A percentile compares a stretch with the other conserved stretches of the same genome.
These are phyloP conservation scores for Phytophthora quininea DNA, from an alignment of 352 stramenopile species.

Conservation along the genomic window DNA sequence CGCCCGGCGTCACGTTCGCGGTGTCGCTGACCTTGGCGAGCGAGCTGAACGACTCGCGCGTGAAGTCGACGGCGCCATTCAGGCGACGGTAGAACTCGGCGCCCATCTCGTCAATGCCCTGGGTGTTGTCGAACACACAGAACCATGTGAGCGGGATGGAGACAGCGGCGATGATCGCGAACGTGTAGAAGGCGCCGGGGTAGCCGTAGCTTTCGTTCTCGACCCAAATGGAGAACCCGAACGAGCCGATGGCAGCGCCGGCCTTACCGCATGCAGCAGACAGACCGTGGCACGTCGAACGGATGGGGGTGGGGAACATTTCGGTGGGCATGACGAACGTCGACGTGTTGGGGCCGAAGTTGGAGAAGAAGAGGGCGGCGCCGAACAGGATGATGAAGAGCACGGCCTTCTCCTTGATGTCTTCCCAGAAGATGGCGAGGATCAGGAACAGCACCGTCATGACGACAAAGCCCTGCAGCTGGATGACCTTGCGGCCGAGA, in stretches of 20 bases:
- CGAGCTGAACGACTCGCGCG: slow-evolving; percentile 15
- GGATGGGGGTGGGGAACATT: slow-evolving; percentile 78
- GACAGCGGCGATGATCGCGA: slow-evolving; percentile 40
- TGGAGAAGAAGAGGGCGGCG: slow-evolving; percentile 73
- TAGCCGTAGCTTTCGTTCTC: slow-evolving; percentile 52
- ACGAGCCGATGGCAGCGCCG: slow-evolving; percentile 68
- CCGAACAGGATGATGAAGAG: slow-evolving; percentile 79
- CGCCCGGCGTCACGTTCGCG: slow-evolving; percentile 7
- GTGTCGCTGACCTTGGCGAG: slow-evolving; percentile 15
- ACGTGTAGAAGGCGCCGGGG: slow-evolving; percentile 52
- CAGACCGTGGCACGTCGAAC: slow-evolving; percentile 84
- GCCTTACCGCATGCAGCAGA: slow-evolving; percentile 85
- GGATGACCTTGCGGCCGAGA: slow-evolving; percentile 72
- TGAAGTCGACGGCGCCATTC: slow-evolving; percentile 13
- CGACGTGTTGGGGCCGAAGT: slow-evolving; percentile 81
- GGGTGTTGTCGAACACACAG: slow-evolving; percentile 56
- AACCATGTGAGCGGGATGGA: slow-evolving; percentile 58
- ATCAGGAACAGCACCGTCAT: slow-evolving; percentile 75
- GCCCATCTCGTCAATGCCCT: slow-evolving; percentile 47
- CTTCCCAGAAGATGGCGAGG: slow-evolving; percentile 60
- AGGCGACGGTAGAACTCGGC: slow-evolving; percentile 17
- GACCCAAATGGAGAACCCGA: slow-evolving; percentile 57
- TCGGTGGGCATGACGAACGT: slow-evolving; percentile 89
- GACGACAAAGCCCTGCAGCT: slow-evolving; percentile 73
- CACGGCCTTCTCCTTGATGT: slow-evolving; percentile 48